Base-by-base conservation (phyloP, 164 flowering plant genomes). In the Tetracentron sinense region DNA sequence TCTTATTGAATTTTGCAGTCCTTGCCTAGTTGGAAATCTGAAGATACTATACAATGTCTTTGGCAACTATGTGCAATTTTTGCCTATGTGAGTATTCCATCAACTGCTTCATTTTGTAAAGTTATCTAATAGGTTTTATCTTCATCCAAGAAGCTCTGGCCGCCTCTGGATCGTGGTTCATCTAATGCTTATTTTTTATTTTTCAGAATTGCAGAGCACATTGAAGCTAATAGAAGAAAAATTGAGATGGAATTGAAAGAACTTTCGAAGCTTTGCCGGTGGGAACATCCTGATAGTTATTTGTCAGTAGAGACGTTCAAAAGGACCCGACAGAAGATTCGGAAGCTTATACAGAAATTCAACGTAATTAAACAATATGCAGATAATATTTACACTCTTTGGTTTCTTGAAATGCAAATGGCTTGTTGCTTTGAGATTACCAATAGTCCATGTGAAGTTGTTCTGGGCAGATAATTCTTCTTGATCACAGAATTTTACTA, bases 11-110 rank as follows among this genome's bases (percentile, higher is more conserved):
- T n/a, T 23, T 0, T 84, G 79, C 88, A 88, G 96, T 64, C 63
- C 70, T 29, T 74, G 30, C 64, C 69, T 82, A 56, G 62, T 28
- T 72, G 79, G 79, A 73, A 83, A 56, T 48, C 20, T 72, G 69
- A 79, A 80, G 73, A 80, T 85, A 54, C 62, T 91, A 28, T 94
- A 83, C 84, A 91, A 94, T 70, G 29, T 83, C 17, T 83, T 85
- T 71, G 99, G 97, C 47, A 86, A 75, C 68, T 81, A 89, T 61
- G 66, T 81, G 27, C 99, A 94, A 72, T 86, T 78, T 68, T 72
- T 88, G 73, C 96, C 99, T 52, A 38, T 62, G 98, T 93, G 68
- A 83, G 94, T 78, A 30, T 17, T 10, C n/a, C 56, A 1, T 27
- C 25, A 26, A 15, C 3, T 52, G 46, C 27, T 55, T 42, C 15